Base-by-base conservation (phyloP, 371 early-diverging fungal species). In the Mortierella sp. region DNA sequence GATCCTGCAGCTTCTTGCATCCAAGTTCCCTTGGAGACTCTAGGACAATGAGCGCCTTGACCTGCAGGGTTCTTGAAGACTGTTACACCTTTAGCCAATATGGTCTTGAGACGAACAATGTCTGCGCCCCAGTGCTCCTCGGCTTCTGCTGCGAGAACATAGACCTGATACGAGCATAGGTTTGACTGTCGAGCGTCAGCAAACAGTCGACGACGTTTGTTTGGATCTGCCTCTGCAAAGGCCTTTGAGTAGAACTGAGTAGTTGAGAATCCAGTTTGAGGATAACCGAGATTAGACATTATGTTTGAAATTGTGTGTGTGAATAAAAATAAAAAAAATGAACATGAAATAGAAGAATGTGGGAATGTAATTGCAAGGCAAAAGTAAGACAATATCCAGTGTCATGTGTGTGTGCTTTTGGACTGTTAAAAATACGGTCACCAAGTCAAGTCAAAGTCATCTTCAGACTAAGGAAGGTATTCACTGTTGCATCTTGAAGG, bases 101-200 rank as follows among this genome's bases (percentile, higher is more conserved):
- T 61, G 14, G 40, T 58, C 59, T 70, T 64, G 24, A 77, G 52
- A 4, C 54, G 62, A 22, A 6, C 28, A 2, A 11, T 0, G 22
- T 61, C 66, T 5, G 45, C 43, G 3, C 58, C 66, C 65, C 68
- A 73, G 4, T 24, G 20, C 63, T 78, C 78, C 58, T 78, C 73
- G 3, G n/a, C 64, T 32, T 66, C 65, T 22, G 78, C 78, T 8
- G 69, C 73, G 39, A 68, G 37, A 62, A 78, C 66, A 26, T 73
- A 78, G 24, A 72, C 39, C 45, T 57, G 62, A 26, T 65, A 66
- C 3, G 45, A 24, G 40, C 79, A 65, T 14, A 70, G n/a, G 49
- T 62, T 70, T 18, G 79, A 78, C 22, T 62, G 71, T 22, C 74
- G 79, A 0, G 71, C 74, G n/a, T 78, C 71, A 1, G 79, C 79